phyloP scores from a whole-genome alignment of 495 filamentous ascomycete genomes.

The Usnea hakonensis region DNA sequence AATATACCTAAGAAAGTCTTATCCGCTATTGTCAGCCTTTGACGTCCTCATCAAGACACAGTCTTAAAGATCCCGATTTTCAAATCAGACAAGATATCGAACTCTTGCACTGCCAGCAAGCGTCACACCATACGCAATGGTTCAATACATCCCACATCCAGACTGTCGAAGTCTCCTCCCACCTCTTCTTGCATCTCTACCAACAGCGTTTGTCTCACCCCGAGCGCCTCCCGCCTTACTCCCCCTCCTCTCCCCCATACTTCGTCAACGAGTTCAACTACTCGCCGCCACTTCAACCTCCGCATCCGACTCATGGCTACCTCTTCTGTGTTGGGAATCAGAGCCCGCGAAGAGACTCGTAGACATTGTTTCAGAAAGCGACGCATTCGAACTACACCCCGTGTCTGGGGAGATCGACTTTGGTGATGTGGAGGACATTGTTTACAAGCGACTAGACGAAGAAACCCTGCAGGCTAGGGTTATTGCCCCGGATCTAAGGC shows the following conservation, averaged over 20 bases:
- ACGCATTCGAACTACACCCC: slow-evolving; percentile 78
- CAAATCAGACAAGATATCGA: not conserved
- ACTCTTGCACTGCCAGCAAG: not conserved
- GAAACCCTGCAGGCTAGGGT: slow-evolving; percentile 77
- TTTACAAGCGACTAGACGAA: slow-evolving; percentile 68
- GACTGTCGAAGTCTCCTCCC: slow-evolving; percentile 57
- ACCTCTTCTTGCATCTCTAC: slow-evolving; percentile 78
- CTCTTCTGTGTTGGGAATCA: slow-evolving; percentile 77
- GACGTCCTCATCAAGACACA: not conserved
- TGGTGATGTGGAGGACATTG: slow-evolving; percentile 52
- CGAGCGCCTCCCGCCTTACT: slow-evolving; percentile 69
- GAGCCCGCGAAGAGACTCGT: slow-evolving; percentile 59
- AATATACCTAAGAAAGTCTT: no score
- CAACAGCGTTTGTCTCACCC: slow-evolving; percentile 70
- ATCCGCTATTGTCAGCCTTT: not conserved
- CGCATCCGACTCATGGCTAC: slow-evolving; percentile 72
- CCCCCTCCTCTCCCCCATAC: slow-evolving; percentile 79
- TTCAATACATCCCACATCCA: slow-evolving; percentile 55
- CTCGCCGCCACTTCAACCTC: slow-evolving; percentile 50
- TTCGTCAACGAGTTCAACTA: slow-evolving; percentile 79
- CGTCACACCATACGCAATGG: slow-evolving; percentile 24
- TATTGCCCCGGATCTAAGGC: slow-evolving; percentile 43
- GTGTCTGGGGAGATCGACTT: slow-evolving; percentile 86
- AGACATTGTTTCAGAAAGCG: slow-evolving; percentile 51
- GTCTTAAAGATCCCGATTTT: not conserved